Evolutionary conservation across 371 early-diverging fungal species (phyloP), one percentile per base, ranked within the genome.

Genomic region (Lichtheimia hyalospora): DNA sequence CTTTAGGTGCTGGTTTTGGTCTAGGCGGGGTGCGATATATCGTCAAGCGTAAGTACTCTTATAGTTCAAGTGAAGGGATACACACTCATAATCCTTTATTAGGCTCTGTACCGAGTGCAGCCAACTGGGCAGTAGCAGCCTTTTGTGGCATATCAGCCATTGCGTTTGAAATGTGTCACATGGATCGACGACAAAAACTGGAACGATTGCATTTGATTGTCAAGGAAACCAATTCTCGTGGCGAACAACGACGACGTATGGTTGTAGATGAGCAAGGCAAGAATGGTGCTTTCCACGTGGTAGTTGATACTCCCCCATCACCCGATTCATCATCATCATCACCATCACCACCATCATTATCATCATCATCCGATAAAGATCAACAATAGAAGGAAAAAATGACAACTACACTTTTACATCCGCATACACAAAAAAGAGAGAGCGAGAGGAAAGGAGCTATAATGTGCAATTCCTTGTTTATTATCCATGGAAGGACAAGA

Each of bases 81-180:
- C 4, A 23, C 15, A 20, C 10, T 43, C 28, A 25, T 42, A 15
- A 13, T n/a, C n/a, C 39, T 49, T 14, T 48, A 46, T 58, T 55
- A 62, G 67, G 64, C 2, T 39, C 61, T 2, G 57, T 79, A 3
- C 67, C 71, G 5, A 70, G 74, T 2, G 67, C 80, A 52, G 73
- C 80, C 24, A 79, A 79, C 44, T 79, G 80, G 80, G 77, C 80
- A 15, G 80, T 79, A 6, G 80, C 60, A n/a, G 56, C 73, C 0
- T 79, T 79, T 52, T 69, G 74, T 61, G 77, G 70, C 41, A 70
- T 79, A 2, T 74, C 80, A 23, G 55, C 58, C 4, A 57, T 76
- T 25, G 64, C 65, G 3, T 79, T 79, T 66, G 80, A 79, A 63
- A 59, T 64, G 60, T 79, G 80, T 56, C 74, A 76, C 39, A 73